Evolutionary conservation across 2,329 filamentous ascomycete species (phyloP), one percentile per base, ranked within the genome.

Genomic region (Sarocladium oryzae): DNA sequence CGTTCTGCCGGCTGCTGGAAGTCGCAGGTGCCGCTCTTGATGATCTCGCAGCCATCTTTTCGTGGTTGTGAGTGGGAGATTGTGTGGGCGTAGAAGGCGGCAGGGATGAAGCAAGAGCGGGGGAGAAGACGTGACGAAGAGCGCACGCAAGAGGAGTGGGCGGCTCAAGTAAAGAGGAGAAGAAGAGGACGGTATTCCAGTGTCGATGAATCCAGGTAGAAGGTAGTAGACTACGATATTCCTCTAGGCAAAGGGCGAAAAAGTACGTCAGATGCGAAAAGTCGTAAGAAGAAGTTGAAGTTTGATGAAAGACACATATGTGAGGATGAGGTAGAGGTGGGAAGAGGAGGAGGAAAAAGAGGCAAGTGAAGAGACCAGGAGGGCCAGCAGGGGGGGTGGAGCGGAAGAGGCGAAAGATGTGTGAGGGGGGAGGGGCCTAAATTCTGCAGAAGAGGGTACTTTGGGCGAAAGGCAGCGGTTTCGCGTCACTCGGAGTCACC

Each of bases 1-100:
- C 85, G 69, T 88, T 88, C 66, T 86, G 80, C 54, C 79, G 77
- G 53, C 71, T 68, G 52, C 72, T 65, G 50, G 71, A 63, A n/a
- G 46, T 18, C 16, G 26, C 21, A 21, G 43, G 13, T 26, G 43
- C 26, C 28, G 26, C 5, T 33, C 55, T 69, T 60, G 52, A 57
- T 56, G 32, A 63, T 56, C 59, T 65, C 56, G 54, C 65, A 62
- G 57, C 59, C 57, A 60, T 66, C 59, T 65, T 67, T 60, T 69
- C 64, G 63, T 58, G 64, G 62, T 59, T 65, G 61, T 65, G 43
- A 30, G 7, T 16, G 26, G 24, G 43, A 28, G 13, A 8, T 36
- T 26, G 43, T 48, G 43, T 48, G 43, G 28, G 43, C 43, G 43
- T 30, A 23, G 16, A 13, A 26, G 43, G 43, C n/a, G 43, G 43